Evolutionary conservation across 768 basidiomycete genomes (phyloP).

Genomic region (Panaeolus cyanescens): DNA sequence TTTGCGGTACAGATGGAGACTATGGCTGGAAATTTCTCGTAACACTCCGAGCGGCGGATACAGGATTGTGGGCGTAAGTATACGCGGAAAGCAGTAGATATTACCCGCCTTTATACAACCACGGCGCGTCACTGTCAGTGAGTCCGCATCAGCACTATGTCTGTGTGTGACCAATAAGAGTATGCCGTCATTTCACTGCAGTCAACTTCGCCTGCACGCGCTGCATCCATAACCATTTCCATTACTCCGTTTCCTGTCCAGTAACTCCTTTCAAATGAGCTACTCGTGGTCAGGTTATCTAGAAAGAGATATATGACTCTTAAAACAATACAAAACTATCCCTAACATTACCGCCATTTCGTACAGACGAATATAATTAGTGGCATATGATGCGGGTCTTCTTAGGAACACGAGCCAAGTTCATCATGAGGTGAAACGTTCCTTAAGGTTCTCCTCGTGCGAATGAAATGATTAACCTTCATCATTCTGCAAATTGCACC

Average conservation of each 20-base stretch:
- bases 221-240: no score
- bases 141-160: neutral
- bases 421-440: neutral
- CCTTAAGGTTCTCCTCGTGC: neutral
- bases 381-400: neutral
- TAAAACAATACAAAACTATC: neutral
- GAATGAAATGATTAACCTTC: neutral
- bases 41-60: no score
- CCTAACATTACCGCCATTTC: neutral
- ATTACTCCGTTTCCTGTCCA: neutral
- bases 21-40: no score
- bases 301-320: neutral
- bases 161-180: neutral
- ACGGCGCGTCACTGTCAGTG: neutral
- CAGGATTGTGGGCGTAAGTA: no score
- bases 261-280: neutral
- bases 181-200: neutral
- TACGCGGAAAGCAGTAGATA: no score
- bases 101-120: neutral
- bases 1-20: no score
- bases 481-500: neutral
- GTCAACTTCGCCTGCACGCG: neutral
- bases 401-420: neutral
- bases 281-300: neutral
- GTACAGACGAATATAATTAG: neutral